Evolutionary conservation across 805 yeast species (phyloP).

Genomic region (Metahyphopichia silvanorum): DNA sequence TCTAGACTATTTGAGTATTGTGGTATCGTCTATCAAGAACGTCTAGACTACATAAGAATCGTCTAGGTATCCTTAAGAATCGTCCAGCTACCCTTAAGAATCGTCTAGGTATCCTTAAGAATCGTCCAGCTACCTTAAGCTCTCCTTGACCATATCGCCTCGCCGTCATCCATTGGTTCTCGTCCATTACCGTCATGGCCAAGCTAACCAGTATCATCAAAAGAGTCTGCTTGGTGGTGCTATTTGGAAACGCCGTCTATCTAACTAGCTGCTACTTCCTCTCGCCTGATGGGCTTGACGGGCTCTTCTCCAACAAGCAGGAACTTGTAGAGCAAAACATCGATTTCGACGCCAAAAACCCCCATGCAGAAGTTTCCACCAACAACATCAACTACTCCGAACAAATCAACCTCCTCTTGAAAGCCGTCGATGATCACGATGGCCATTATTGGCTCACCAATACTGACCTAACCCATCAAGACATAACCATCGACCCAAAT

Average conservation of each 20-base stretch:
- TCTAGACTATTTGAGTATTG: too few species aligned
- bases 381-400: background rate
- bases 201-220: conserved; percentile 1
- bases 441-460: conserved; percentile 23
- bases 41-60: too few species aligned
- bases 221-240: conserved; percentile 2
- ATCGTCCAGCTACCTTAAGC: too few species aligned
- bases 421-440: conserved; percentile 12
- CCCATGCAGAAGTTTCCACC: conserved; percentile 1
- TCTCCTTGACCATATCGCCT: too few species aligned
- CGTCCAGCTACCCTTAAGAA: too few species aligned
- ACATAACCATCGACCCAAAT: conserved; percentile 10
- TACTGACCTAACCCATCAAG: conserved; percentile 15
- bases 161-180: too few species aligned
- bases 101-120: too few species aligned
- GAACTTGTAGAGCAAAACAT: background rate
- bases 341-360: background rate
- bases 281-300: background rate
- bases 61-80: too few species aligned
- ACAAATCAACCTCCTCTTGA: conserved; percentile 10
- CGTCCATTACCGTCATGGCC: too few species aligned
- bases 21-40: too few species aligned
- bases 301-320: background rate
- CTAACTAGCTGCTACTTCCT: conserved; percentile 6
- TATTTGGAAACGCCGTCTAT: conserved; percentile 10